Evolutionary conservation across 164 flowering plant species (phyloP).

Genomic region (Kingdonia uniflora): DNA sequence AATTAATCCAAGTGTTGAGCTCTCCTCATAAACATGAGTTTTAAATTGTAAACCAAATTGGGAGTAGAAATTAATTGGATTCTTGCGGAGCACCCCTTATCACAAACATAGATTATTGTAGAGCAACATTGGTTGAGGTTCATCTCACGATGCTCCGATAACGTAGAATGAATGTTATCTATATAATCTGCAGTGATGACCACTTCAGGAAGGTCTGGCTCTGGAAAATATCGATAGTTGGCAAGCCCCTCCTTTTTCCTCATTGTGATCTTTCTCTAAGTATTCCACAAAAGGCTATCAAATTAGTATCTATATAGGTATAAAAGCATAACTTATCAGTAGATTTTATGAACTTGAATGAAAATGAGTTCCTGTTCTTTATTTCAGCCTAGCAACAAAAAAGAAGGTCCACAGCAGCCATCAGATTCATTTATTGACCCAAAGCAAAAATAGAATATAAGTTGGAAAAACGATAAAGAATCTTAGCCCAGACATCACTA

Average conservation of each 20-base stretch:
- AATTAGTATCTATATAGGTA: background rate
- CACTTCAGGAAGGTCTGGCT: slow-evolving; percentile 89
- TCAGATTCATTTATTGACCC: no score
- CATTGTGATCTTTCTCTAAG: slow-evolving; percentile 80
- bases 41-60: no score
- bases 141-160: slow-evolving; percentile 78
- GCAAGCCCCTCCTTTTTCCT: slow-evolving; percentile 95
- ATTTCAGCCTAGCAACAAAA: slow-evolving; percentile 77
- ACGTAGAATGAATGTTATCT: slow-evolving; percentile 33
- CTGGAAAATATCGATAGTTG: slow-evolving; percentile 93
- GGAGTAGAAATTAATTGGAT: no score
- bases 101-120: no score
- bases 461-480: no score
- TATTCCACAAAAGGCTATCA: slow-evolving; percentile 5
- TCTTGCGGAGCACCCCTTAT: no score
- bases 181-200: slow-evolving; percentile 50
- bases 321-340: no score
- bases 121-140: no score
- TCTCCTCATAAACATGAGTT: no score
- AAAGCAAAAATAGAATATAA: no score
- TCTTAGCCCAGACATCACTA: no score
- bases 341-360: background rate
- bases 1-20: no score
- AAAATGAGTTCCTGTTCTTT: slow-evolving; percentile 88
- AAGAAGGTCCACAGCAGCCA: slow-evolving; percentile 2